Evolutionary conservation across 176 grass and related monocot genomes (phyloP).

Genomic region (Hordeum marinum): DNA sequence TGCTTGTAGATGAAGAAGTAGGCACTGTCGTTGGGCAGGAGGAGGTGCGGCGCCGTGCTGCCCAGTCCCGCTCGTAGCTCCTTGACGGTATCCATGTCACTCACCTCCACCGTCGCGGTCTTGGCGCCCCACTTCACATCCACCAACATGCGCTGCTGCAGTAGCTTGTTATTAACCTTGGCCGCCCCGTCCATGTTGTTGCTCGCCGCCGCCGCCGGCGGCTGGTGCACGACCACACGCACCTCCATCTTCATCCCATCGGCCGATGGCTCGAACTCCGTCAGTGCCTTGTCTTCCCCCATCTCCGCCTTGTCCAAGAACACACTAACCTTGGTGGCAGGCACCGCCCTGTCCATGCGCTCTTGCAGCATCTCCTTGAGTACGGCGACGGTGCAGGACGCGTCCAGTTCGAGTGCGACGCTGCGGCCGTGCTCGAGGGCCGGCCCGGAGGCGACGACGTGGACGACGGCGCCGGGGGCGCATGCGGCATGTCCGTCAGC

Average conservation of each 20-base stretch:
- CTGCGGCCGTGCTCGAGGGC: not conserved
- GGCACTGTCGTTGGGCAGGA: not conserved
- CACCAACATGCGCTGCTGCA: slow-evolving; percentile 28
- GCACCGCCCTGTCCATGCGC: slow-evolving; percentile 23
- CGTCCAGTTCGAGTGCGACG: slow-evolving; percentile 11
- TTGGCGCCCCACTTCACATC: slow-evolving; percentile 24
- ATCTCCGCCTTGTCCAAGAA: slow-evolving; percentile 40
- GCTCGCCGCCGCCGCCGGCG: not conserved
- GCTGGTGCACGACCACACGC: not conserved
- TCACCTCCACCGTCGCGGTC: slow-evolving; percentile 35
- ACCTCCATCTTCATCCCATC: slow-evolving; percentile 16
- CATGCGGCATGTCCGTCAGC: not conserved
- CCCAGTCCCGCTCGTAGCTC: not conserved
- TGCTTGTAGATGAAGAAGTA: slow-evolving; percentile 63
- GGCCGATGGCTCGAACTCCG: slow-evolving; percentile 5
- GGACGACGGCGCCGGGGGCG: not conserved
- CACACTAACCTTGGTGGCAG: not conserved
- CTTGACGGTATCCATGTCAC: slow-evolving; percentile 23
- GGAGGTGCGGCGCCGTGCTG: not conserved
- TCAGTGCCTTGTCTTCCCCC: slow-evolving; percentile 33
- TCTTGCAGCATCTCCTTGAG: slow-evolving; percentile 44
- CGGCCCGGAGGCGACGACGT: slow-evolving; percentile 2
- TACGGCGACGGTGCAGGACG: slow-evolving; percentile 4
- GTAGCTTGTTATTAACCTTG: not conserved
- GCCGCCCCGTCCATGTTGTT: not conserved